Evolutionary conservation across 805 yeast species (phyloP), one percentile per base, ranked within the genome.

Genomic region (Candida chilensis): DNA sequence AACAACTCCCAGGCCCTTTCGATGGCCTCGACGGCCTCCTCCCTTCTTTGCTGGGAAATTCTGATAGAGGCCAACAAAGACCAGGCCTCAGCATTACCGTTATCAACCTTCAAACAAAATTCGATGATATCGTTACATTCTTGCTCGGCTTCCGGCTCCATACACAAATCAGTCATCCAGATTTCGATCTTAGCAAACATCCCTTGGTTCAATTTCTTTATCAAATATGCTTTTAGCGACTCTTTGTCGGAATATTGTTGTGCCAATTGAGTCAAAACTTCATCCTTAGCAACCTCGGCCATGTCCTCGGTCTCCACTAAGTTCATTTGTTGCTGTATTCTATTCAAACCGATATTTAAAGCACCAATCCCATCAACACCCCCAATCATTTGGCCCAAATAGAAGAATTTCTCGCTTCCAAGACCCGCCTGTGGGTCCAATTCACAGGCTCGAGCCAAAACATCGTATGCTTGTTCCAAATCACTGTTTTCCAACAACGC

Each of bases 131-230:
- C 64, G 42, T 87, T 82, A 57, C 97, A 92, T 50, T 74, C 68
- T 6, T 51, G 15, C 54, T 92, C 97, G 2, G 97, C 97, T 40
- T 79, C 77, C 3, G 75, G 75, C 45, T 85, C 94, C 95, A 88
- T 86, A 60, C 97, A 88, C 39, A 88, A 61, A 60, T 90, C 96
- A 1, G 97, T 90, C 96, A 87, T 85, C 95, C 95, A 88, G 34
- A 85, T 81, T 54, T 90, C 98, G 45, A 92, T 82, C 60, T 80
- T 70, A 5, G 95, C 78, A 41, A 90, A 77, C 17, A 85, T 60
- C 0, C 90, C 95, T 47, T 78, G 82, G 38, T 80, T 74, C 28
- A 85, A 48, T 48, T 81, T 83, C 38, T 70, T 71, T 13, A 68
- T 50, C 25, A 71, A 54, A 35, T 64, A 64, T 24, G 13, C 40